Conservation (phyloP, 2,329 filamentous ascomycete genomes). For the Botrytis tulipae region DNA sequence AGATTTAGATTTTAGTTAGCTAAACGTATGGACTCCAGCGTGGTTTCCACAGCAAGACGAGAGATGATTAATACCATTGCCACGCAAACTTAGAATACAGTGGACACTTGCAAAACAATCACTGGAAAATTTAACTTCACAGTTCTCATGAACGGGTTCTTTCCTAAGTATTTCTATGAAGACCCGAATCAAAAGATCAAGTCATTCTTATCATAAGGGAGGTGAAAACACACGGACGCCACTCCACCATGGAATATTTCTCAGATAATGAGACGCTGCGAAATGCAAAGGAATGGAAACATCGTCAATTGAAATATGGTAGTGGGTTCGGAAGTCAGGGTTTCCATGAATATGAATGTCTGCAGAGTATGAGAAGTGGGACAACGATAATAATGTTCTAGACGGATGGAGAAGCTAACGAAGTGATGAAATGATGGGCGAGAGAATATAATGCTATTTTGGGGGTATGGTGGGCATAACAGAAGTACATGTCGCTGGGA, state of each 20-base stretch:
- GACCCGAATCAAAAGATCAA: not conserved
- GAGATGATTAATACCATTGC: not conserved
- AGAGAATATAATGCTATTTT: no score
- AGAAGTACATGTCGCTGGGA: no score
- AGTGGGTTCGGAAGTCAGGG: fast-evolving
- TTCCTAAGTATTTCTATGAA: not conserved
- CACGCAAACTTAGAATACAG: not conserved
- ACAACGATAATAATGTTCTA: no score
- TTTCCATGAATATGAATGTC: not conserved
- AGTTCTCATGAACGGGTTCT: no score
- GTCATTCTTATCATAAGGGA: not conserved
- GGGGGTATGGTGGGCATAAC: no score
- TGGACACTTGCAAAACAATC: not conserved
- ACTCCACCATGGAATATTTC: not conserved
- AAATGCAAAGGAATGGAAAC: not conserved
- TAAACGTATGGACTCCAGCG: not conserved
- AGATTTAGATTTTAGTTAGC: no score
- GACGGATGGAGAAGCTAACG: no score
- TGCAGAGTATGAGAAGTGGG: no score
- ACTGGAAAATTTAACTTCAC: not conserved
- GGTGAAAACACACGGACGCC: not conserved
- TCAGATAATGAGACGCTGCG: not conserved
- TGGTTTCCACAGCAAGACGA: not conserved
- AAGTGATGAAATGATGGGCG: no score
- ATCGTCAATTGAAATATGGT: not conserved